These are phyloP conservation scores for Ganoderma lucidum DNA, from an alignment of 1,284 basidiomycete genomes.

Conservation along the genomic window DNA sequence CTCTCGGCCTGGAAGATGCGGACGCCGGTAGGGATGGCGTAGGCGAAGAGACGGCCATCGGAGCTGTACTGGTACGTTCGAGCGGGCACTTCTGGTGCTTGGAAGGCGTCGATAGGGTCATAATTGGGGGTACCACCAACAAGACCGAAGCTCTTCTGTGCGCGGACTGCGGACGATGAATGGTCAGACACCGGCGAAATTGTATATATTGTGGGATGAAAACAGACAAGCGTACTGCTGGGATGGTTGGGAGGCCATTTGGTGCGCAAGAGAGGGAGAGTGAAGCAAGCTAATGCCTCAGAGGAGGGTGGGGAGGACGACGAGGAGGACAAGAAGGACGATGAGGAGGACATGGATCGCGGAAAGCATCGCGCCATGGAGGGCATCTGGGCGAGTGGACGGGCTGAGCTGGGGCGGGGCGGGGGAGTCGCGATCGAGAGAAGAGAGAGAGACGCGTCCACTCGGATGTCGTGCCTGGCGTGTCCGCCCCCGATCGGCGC, in stretches of 20 bases:
- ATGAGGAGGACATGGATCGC: too few species aligned
- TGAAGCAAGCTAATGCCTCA: slow-evolving; percentile 86
- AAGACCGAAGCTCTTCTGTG: slow-evolving; percentile 92
- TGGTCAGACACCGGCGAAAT: slow-evolving; percentile 28
- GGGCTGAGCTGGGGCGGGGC: too few species aligned
- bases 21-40: slow-evolving; percentile 81
- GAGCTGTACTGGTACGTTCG: slow-evolving; percentile 87
- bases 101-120: slow-evolving; percentile 70
- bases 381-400: too few species aligned
- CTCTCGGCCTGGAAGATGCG: slow-evolving; percentile 81
- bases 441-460: too few species aligned
- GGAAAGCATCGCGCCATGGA: too few species aligned
- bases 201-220: slow-evolving; percentile 10
- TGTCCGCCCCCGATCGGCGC: too few species aligned
- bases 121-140: slow-evolving; percentile 86
- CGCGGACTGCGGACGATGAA: slow-evolving; percentile 68
- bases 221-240: slow-evolving; percentile 85
- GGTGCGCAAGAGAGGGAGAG: slow-evolving; percentile 38
- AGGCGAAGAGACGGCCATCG: slow-evolving; percentile 89
- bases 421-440: too few species aligned
- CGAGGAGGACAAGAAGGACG: too few species aligned
- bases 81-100: slow-evolving; percentile 71
- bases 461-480: too few species aligned
- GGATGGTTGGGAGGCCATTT: slow-evolving; percentile 71
- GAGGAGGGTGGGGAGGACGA: too few species aligned